Base-by-base conservation (phyloP, 2,329 filamentous ascomycete genomes). In the Dryadomyces quercus-mongolicae region DNA sequence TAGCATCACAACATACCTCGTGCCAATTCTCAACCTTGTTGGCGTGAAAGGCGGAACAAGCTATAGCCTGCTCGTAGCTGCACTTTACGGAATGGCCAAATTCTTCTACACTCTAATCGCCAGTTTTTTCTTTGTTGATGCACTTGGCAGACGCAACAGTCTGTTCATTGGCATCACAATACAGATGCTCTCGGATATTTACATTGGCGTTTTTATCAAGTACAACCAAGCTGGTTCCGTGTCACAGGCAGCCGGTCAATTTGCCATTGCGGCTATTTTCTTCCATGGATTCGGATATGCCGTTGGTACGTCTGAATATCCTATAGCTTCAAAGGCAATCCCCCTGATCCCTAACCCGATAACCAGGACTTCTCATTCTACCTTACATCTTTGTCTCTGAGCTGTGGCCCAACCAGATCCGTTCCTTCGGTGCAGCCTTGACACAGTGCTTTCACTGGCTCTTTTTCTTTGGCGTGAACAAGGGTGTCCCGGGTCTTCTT, bases 311-410 rank as follows among this genome's bases (percentile, higher is more conserved):
- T 40, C 15, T 40, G 25, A 31, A 31, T 31, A 31, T 31, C 25
- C 8, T 31, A 4, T n/a, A n/a, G n/a, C 25, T 4, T 31, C 8
- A 8, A 8, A 31, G 25, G 25, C 25, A 31, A n/a, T n/a, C n/a
- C n/a, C n/a, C n/a, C n/a, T n/a, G n/a, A 31, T 31, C 8, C 25
- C 25, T 31, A 31, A 31, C 25, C 36, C 15, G 3, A 40, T 16
- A 12, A 12, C 36, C 36, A 40, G 36, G 56, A 18, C 55, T 67
- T 0, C 52, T 70, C 1, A 64, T 68, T 34, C 66, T 75, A 1
- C 72, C 72, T 0, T 75, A 73, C 51, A 64, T 75, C 5, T 72
- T 75, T 52, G 69, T 68, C 4, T 66, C 65, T 1, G 71, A 75
- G 54, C 60, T 74, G 0, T 75, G 70, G 65, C 71, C 73, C 1